A percentile compares a stretch with the other conserved stretches of the same genome.
These are phyloP conservation scores for Stropharia rugosoannulata DNA, from an alignment of 768 basidiomycete genomes.

Conservation along the genomic window DNA sequence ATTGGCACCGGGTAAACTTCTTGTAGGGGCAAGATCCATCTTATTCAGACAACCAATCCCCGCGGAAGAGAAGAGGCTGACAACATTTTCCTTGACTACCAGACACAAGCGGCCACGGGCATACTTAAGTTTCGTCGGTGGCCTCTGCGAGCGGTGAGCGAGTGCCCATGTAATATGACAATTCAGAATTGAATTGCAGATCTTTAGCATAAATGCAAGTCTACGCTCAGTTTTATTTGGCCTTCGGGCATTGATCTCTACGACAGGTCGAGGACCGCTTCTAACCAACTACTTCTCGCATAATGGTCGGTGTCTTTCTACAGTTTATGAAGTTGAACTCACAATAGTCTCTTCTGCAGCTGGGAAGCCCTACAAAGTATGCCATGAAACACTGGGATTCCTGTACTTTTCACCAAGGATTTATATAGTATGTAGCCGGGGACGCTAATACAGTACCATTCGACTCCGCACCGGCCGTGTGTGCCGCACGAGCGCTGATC, in stretches of 20 bases:
- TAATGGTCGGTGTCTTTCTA: constrained; percentile 52
- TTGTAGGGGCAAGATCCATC: constrained; percentile 62
- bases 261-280: constrained; percentile 62
- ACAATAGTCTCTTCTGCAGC: constrained; percentile 38
- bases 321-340: neutral
- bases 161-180: neutral
- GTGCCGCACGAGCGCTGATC: constrained; percentile 58
- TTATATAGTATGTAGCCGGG: constrained; percentile 70
- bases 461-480: constrained; percentile 59
- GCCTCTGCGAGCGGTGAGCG: constrained; percentile 64
- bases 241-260: constrained; percentile 3
- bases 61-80: constrained; percentile 48
- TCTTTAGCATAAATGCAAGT: constrained; percentile 66
- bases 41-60: constrained; percentile 43
- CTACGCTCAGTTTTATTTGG: neutral
- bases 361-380: constrained; percentile 78
- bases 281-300: constrained; percentile 86
- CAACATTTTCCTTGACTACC: constrained; percentile 62
- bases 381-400: constrained; percentile 2
- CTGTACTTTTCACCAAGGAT: neutral
- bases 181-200: neutral
- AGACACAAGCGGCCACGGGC: constrained; percentile 58
- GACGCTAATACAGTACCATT: constrained; percentile 73
- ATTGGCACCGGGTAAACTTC: neutral
- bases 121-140: constrained; percentile 65